Percentiles rank a stretch among this genome's conserved stretches.
phyloP scores from a whole-genome alignment of 768 basidiomycete species.

The Roridomyces roridus region DNA sequence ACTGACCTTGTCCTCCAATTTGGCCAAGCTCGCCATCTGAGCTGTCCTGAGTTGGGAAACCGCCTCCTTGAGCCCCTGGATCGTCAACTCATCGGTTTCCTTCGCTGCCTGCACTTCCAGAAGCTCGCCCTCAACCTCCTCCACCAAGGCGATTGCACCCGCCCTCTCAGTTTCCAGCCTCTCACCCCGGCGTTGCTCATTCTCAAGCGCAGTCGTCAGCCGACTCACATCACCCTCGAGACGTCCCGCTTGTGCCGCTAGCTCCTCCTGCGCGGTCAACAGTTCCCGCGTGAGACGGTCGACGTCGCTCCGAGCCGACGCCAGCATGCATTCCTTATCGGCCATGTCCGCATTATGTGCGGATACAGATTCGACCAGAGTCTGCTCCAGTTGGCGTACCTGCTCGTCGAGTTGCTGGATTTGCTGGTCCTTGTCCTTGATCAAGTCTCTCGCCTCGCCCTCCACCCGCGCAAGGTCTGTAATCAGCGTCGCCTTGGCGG shows the following conservation, averaged over 20 bases:
- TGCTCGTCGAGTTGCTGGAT: slow-evolving; percentile 18
- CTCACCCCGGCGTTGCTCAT: slow-evolving; percentile 22
- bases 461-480: slow-evolving; percentile 5
- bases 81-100: slow-evolving; percentile 40
- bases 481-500: slow-evolving; percentile 19
- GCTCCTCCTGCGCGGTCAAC: not conserved
- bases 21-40: slow-evolving; percentile 40
- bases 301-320: slow-evolving; percentile 5
- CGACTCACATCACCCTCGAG: slow-evolving; percentile 20
- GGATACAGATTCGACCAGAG: slow-evolving; percentile 15
- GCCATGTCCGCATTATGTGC: slow-evolving; percentile 17
- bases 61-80: slow-evolving; percentile 37
- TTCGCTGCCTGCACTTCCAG: slow-evolving; percentile 37
- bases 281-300: slow-evolving; percentile 2
- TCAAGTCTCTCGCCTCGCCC: not conserved
- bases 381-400: slow-evolving; percentile 18
- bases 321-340: slow-evolving; percentile 7
- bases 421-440: slow-evolving; percentile 7
- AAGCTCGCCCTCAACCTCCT: slow-evolving; percentile 40
- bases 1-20: slow-evolving; percentile 45
- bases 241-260: slow-evolving; percentile 13
- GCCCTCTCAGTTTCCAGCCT: slow-evolving; percentile 29
- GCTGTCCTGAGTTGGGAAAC: slow-evolving; percentile 38
- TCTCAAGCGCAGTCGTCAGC: slow-evolving; percentile 23
- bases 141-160: slow-evolving; percentile 21